phyloP scores from a whole-genome alignment of 2,329 filamentous ascomycete species.

The Fusarium sambucinum region DNA sequence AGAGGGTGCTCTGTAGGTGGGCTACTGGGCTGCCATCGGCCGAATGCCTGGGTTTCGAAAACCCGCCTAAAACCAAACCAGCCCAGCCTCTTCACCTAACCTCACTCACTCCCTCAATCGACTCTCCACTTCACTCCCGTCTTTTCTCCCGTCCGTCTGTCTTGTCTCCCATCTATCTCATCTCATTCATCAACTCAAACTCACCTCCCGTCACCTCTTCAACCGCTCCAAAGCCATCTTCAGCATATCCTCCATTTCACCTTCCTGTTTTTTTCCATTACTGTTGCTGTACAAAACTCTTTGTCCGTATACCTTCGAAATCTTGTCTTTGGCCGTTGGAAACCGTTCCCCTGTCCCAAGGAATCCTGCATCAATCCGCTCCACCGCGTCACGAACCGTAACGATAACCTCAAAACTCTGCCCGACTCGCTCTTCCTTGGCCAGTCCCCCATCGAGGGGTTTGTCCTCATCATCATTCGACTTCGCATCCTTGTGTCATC shows the following conservation, averaged over 20 bases:
- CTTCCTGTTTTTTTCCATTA: conserved; percentile 24
- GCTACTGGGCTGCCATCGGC: conserved; percentile 25
- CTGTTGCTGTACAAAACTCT: conserved; percentile 34
- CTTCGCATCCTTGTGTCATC: conserved; percentile 17
- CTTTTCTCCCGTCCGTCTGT: conserved; percentile 35
- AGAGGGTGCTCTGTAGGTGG: conserved; percentile 1
- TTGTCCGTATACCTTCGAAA: conserved; percentile 27
- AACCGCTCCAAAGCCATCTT: conserved; percentile 38
- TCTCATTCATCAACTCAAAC: conserved; percentile 26
- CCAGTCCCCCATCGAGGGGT: conserved; percentile 45
- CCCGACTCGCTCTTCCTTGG: conserved; percentile 37
- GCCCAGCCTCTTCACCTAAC: conserved; percentile 41
- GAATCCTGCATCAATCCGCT: conserved; percentile 39
- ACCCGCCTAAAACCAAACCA: conserved; percentile 45
- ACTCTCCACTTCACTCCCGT: conserved; percentile 31
- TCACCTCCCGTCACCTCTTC: conserved; percentile 22
- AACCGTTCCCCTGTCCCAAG: conserved; percentile 25
- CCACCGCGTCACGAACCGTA: conserved; percentile 45
- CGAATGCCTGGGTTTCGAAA: conserved; percentile 40
- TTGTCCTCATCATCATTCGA: conserved; percentile 35
- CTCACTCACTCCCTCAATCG: conserved; percentile 23
- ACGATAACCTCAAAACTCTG: conserved; percentile 42
- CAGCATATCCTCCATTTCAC: conserved; percentile 36
- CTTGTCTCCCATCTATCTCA: not conserved
- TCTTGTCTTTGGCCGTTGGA: conserved; percentile 15